Evolutionary conservation across 345 rosid genomes (phyloP), one percentile per base, ranked within the genome.

Genomic region (Linum usitatissimum): DNA sequence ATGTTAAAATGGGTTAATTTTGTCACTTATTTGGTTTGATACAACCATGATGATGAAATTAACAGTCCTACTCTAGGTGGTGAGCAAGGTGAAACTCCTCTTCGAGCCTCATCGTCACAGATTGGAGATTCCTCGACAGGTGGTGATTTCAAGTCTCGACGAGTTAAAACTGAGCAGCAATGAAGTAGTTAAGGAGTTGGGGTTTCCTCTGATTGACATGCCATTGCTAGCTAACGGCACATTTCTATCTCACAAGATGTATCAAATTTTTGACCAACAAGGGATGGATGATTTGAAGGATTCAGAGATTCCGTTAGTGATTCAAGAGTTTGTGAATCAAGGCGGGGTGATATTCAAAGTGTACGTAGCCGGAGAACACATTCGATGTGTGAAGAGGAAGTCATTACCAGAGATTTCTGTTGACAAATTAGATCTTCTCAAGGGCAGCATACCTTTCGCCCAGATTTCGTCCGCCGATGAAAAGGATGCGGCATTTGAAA

Each of bases 301-400:
- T 34, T 34, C 79, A 15, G 70, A 28, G 14, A 38, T 76, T 12
- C 85, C 86, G 23, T 60, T 80, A 64, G 82, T 85, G 30, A 51
- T 85, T 66, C 91, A 85, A 68, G 87, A 79, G 62, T 85, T 85
- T 64, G 84, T 85, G 75, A 85, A 85, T 40, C 88, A 85, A 20
- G 86, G 91, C 3, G 86, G 86, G 15, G 86, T 80, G 31, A 58
- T 86, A 28, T 81, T 83, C 45, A 86, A 83, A 72, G 86, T 81
- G 36, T 83, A 83, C 58, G 86, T 83, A 5, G 85, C 72, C 10
- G 91, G 86, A 0, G 76, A 75, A 9, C 53, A 71, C n/a, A 75
- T 75, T 3, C 65, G 71, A 64, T 78, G 83, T 34, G 86, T 80
- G 13, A 79, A 73, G 75, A 71, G 88, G 56, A 73, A 64, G 59